Evolutionary conservation across 768 basidiomycete genomes (phyloP), one percentile per base, ranked within the genome.

Genomic region (Lanmaoa rubissima): DNA sequence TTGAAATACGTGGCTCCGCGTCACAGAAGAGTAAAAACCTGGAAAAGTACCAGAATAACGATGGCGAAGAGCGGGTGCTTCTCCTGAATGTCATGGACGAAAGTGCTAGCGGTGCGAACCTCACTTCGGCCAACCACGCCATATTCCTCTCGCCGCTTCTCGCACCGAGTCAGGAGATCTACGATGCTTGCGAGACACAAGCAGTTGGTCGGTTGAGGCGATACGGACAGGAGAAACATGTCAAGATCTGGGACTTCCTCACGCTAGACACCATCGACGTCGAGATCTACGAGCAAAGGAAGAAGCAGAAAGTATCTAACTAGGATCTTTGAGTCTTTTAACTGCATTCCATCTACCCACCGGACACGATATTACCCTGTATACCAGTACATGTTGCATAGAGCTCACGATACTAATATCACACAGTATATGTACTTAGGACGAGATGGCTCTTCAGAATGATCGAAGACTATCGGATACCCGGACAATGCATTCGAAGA

Each of bases 141-240:
- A 88, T 97, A 69, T 98, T 98, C 79, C 78, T 98, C 53, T 94
- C 92, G 11, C 95, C 95, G 10, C 80, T 98, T 39, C 87, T 95
- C 38, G 86, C 93, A 0, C 81, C 82, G 11, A 83, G 86, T 19
- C 84, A 90, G 69, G 88, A 94, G 71, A 87, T 89, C 45, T 97
- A 96, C 67, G 84, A 86, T 42, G 90, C 92, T 49, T 85, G 85
- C 69, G 83, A 89, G 74, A 88, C 90, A 9, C 86, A 94, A 73
- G 89, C 91, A 11, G 82, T 95, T 54, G 88, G 94, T 60, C 85
- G 93, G 64, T 74, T 90, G 69, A 83, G 90, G 61, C 82, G 93
- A 36, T 95, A 84, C 65, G 93, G 93, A 8, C 93, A 95, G 71
- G 77, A 78, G 24, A 90, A 88, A 64, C 83, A 81, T 50, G 94